Evolutionary conservation across 768 basidiomycete genomes (phyloP), one percentile per base, ranked within the genome.

Genomic region (Suillus fuscotomentosus): DNA sequence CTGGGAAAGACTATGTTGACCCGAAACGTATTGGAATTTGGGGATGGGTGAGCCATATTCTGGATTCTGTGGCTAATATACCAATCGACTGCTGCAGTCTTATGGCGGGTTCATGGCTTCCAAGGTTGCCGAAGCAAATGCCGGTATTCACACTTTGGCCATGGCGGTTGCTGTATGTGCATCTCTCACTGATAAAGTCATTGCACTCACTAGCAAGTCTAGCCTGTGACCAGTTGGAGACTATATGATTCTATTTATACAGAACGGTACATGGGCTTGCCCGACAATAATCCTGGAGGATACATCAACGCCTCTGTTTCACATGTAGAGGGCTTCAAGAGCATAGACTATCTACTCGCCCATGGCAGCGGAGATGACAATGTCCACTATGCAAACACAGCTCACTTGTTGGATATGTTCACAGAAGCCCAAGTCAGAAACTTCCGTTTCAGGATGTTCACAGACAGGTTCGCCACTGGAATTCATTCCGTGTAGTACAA

Each of bases 281-380:
- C 95, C 0, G 74, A 81, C 17, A 77, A 84, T 11, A 98, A 99
- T 74, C 84, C 85, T 0, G 87, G 80, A 0, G 97, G 97, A n/a
- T 99, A 99, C 79, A 77, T 90, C 69, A 94, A 90, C 56, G 91
- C 92, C 20, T 92, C 93, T 0, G 90, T 99, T 62, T 88, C 90
- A 63, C 88, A 93, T 72, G 94, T 97, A 57, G 89, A 89, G 11
- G 94, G 89, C 3, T 99, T 99, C 82, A 78, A 85, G 67, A 81
- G 91, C 63, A 83, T 89, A 38, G 86, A 94, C 68, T 99, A 85
- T 75, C 75, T 96, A 59, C 86, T 98, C 61, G 92, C 91, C 11
- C 96, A 98, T 70, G 97, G 97, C 38, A 94, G 89, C 68, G 97
- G 90, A 10, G 97, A 99, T 73, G 97, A 99, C 74, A 99, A 99